Conservation (phyloP, 1,284 basidiomycete genomes). For the Cutaneotrichosporon sp. region DNA sequence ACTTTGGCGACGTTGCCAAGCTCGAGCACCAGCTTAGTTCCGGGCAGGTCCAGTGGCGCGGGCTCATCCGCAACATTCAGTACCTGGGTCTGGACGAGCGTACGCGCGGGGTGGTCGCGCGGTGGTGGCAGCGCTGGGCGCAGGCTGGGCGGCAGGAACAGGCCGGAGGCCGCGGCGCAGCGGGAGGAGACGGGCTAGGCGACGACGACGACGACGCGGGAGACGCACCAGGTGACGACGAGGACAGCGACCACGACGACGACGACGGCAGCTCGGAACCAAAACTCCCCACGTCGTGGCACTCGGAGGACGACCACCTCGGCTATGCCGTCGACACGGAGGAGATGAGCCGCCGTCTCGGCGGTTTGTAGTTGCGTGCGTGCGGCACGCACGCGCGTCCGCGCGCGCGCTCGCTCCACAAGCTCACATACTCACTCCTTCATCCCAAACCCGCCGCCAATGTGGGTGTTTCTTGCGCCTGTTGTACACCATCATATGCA, state of each 20-base stretch:
- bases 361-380: background rate
- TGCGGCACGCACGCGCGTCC: no score
- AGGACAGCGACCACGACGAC: background rate
- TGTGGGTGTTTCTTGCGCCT: background rate
- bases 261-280: background rate
- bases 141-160: constrained; percentile 19
- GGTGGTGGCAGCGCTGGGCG: constrained; percentile 47
- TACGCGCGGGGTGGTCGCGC: constrained; percentile 40
- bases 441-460: no score
- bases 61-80: constrained; percentile 45
- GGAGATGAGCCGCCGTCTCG: constrained; percentile 1
- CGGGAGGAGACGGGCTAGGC: background rate
- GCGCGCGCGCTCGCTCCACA: no score
- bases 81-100: constrained; percentile 42
- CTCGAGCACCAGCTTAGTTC: constrained; percentile 36
- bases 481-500: constrained; percentile 6
- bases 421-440: no score
- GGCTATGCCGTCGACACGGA: constrained; percentile 1
- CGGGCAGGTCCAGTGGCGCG: constrained; percentile 43
- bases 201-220: background rate
- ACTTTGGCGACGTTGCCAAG: constrained; percentile 40
- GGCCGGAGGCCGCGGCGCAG: background rate
- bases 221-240: background rate
- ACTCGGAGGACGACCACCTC: background rate
- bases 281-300: background rate